Percentiles rank a stretch among this genome's conserved stretches.
Conservation (phyloP, 352 stramenopile genomes). For the Globisporangium heterothallicum region DNA sequence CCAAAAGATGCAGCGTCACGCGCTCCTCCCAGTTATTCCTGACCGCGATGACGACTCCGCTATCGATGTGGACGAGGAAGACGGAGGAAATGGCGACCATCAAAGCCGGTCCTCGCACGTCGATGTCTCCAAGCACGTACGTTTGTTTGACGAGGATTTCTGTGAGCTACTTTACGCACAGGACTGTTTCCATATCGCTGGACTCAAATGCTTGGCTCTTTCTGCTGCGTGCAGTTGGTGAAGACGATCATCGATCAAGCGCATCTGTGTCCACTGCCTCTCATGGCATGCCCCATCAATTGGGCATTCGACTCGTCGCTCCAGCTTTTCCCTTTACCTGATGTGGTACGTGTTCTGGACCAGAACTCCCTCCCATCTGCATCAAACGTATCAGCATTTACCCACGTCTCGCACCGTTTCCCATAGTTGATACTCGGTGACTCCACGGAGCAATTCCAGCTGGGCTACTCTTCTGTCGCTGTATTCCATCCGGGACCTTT, state of each 20-base stretch:
- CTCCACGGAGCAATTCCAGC: conserved; percentile 76
- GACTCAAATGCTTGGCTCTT: not conserved
- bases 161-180: no score
- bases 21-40: conserved; percentile 52
- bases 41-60: conserved; percentile 17
- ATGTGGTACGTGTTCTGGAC: conserved; percentile 48
- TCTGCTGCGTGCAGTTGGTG: conserved; percentile 38
- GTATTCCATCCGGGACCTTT: conserved; percentile 81
- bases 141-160: conserved; percentile 8
- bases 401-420: not conserved
- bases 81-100: conserved; percentile 21
- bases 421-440: conserved; percentile 68
- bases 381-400: not conserved
- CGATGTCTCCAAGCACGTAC: conserved; percentile 79
- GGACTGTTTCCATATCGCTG: not conserved
- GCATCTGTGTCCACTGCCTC: conserved; percentile 88
- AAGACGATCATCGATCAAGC: conserved; percentile 91
- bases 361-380: not conserved
- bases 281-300: conserved; percentile 89
- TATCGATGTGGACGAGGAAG: conserved; percentile 27
- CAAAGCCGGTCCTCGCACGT: conserved; percentile 26
- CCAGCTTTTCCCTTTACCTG: conserved; percentile 89
- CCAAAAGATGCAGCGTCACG: conserved; percentile 88
- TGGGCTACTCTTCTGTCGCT: conserved; percentile 74
- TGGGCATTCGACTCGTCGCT: conserved; percentile 92